Conservation (phyloP, 169 alveolate genomes). For the Ichthyophthirius multifiliis region DNA sequence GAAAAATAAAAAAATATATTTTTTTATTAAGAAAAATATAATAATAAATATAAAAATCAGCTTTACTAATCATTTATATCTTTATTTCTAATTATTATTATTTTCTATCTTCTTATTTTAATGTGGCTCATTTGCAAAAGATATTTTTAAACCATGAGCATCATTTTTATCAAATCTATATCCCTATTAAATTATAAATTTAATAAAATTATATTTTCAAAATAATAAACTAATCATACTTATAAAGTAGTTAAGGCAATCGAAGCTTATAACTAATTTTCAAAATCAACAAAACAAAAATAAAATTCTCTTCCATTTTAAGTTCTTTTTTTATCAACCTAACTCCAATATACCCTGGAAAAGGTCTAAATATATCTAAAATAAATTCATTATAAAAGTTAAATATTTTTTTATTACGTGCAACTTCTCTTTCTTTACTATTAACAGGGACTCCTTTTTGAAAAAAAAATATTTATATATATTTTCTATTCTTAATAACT, state of each 20-base stretch:
- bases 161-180: constrained; percentile 44
- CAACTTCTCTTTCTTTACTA: constrained; percentile 37
- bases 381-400: neutral
- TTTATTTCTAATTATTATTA: no score
- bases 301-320: constrained; percentile 31
- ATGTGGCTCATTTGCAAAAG: constrained; percentile 37
- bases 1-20: no score
- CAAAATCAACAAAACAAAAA: constrained; percentile 39
- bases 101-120: neutral
- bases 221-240: neutral
- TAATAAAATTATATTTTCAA: neutral
- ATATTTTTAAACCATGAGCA: constrained; percentile 32
- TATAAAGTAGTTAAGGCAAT: constrained; percentile 33
- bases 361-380: constrained; percentile 40
- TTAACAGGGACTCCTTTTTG: constrained; percentile 28
- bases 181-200: constrained; percentile 22
- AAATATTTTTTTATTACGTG: constrained; percentile 17
- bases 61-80: no score
- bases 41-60: no score
- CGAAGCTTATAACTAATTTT: constrained; percentile 16
- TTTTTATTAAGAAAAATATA: no score
- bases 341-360: constrained; percentile 31
- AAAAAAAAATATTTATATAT: neutral
- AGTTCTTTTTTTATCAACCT: constrained; percentile 28
- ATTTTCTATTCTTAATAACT: neutral